Percentiles rank a stretch among this genome's conserved stretches.
Conservation (phyloP, 176 grass and related monocot species). For the Oryza punctata region DNA sequence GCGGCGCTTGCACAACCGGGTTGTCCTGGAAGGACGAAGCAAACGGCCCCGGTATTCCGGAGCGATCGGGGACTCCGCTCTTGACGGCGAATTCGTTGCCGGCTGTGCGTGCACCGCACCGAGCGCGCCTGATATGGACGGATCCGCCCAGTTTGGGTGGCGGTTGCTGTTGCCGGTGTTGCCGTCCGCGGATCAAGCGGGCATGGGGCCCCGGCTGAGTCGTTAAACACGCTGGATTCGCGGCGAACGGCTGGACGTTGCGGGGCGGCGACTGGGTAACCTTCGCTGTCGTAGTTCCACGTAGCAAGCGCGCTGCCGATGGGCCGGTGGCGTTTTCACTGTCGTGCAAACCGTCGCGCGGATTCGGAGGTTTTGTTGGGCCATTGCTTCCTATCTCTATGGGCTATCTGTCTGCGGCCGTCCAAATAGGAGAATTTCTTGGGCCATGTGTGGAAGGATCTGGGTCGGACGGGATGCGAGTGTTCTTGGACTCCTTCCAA, state of each 20-base stretch:
- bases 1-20: conserved; percentile 2
- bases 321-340: no score
- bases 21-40: neutral
- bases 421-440: neutral
- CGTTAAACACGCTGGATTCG: conserved; percentile 32
- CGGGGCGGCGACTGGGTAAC: neutral
- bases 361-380: no score
- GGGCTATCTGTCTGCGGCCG: no score
- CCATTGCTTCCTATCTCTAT: neutral
- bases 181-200: neutral
- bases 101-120: neutral
- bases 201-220: neutral
- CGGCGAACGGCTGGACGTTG: neutral
- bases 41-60: neutral
- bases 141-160: neutral
- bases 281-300: neutral
- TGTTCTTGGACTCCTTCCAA: neutral
- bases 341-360: neutral
- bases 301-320: neutral
- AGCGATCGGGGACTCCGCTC: neutral
- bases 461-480: neutral
- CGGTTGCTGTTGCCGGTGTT: neutral
- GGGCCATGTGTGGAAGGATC: neutral
- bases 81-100: conserved; percentile 16
- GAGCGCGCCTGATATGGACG: neutral